phyloP scores from a whole-genome alignment of 352 stramenopile species.

The Globisporangium cystogenes region DNA sequence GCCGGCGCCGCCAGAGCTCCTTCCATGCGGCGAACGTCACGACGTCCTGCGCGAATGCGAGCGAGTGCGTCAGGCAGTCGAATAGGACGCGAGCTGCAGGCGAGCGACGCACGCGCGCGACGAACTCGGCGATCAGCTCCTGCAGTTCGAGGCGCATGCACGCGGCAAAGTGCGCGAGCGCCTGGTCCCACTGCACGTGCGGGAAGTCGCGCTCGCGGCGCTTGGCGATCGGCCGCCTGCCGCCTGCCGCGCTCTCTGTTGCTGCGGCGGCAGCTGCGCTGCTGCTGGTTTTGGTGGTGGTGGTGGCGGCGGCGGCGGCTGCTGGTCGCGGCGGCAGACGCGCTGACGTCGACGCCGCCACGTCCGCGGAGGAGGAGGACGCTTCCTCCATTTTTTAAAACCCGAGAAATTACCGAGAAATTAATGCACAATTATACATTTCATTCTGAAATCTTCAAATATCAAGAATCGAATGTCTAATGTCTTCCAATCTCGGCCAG shows the following conservation, averaged over 20 bases:
- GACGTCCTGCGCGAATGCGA: slow-evolving; percentile 11
- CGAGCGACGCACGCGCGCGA: slow-evolving; percentile 17
- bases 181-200: slow-evolving; percentile 22
- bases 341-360: not conserved
- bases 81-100: not conserved
- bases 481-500: too few relatives aligned
- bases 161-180: slow-evolving; percentile 32
- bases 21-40: slow-evolving; percentile 43
- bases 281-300: not conserved
- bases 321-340: not conserved
- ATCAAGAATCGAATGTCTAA: too few relatives aligned
- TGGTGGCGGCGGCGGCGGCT: not conserved
- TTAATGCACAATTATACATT: too few relatives aligned
- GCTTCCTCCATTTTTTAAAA: too few relatives aligned
- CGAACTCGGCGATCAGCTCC: slow-evolving; percentile 30
- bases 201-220: slow-evolving; percentile 7
- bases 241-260: too few relatives aligned
- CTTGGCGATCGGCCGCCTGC: slow-evolving; percentile 18
- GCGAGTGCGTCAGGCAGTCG: not conserved
- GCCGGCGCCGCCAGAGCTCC: slow-evolving; percentile 30
- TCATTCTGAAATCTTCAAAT: too few relatives aligned
- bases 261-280: too few relatives aligned
- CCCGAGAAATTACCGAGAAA: too few relatives aligned
- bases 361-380: not conserved
- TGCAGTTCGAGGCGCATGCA: slow-evolving; percentile 31